Conservation (phyloP, 73 alveolate species). For the Uronychia binucleata region DNA sequence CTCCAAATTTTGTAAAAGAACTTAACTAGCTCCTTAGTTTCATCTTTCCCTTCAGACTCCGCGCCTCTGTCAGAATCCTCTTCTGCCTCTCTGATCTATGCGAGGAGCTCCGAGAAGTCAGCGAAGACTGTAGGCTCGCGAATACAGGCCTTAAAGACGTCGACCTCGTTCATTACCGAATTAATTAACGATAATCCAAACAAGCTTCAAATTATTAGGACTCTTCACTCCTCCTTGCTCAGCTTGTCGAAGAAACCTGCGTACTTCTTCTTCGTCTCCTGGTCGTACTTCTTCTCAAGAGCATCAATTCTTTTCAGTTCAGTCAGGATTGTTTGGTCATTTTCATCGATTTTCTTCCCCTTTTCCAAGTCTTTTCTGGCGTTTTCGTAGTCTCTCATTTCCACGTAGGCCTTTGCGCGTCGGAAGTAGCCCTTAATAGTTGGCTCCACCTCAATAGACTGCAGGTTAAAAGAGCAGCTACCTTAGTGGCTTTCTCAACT, state of each 20-base stretch:
- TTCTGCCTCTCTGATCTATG: no score
- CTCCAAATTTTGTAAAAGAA: constrained; percentile 58
- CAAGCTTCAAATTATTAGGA: no score
- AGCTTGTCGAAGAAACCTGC: constrained; percentile 22
- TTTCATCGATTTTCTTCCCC: background rate
- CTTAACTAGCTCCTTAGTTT: constrained; percentile 12
- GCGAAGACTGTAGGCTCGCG: no score
- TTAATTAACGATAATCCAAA: no score
- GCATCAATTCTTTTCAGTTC: background rate
- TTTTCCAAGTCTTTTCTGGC: constrained; percentile 20
- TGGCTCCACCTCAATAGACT: background rate
- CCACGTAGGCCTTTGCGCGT: constrained; percentile 15
- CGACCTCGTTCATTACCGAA: no score
- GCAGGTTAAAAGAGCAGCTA: background rate
- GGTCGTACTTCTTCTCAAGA: constrained; percentile 24
- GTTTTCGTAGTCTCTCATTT: constrained; percentile 14
- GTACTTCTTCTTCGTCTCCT: constrained; percentile 2
- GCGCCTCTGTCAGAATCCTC: no score
- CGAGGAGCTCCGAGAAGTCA: no score
- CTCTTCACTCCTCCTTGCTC: background rate
- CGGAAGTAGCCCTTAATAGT: constrained; percentile 12
- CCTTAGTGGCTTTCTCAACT: constrained; percentile 22
- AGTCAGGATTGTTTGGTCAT: background rate
- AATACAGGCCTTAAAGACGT: no score
- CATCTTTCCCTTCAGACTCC: background rate